Conservation (phyloP, 192 early-diverging fungal genomes). For the Backusella morwellensis region DNA sequence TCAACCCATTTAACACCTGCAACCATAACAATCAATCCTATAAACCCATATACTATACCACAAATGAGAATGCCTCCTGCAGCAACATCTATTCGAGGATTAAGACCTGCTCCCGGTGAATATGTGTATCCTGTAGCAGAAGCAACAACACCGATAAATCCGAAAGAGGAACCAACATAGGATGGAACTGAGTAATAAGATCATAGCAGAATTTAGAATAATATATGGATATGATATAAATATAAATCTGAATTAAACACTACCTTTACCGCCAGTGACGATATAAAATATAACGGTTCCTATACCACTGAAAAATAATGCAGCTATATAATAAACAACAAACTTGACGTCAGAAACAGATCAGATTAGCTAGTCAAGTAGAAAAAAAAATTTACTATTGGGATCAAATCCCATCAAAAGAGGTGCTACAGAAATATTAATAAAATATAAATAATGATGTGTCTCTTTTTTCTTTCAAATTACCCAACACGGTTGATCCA, state of each 20-base stretch:
- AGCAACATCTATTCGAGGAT: constrained; percentile 44
- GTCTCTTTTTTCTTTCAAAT: not conserved
- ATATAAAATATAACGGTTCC: constrained; percentile 52
- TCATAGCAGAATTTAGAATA: not conserved
- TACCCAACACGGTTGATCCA: constrained; percentile 50
- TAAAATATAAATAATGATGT: not conserved
- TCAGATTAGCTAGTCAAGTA: not conserved
- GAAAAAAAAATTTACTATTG: constrained; percentile 29
- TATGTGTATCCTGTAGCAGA: constrained; percentile 48
- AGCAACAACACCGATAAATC: constrained; percentile 49
- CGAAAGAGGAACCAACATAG: constrained; percentile 54
- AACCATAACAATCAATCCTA: constrained; percentile 43
- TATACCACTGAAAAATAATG: constrained; percentile 51
- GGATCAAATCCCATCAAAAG: constrained; percentile 39
- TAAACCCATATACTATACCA: constrained; percentile 42
- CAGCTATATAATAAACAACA: constrained; percentile 19
- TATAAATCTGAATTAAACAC: not conserved
- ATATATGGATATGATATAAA: not conserved
- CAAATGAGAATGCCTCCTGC: constrained; percentile 50
- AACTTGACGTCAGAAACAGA: not conserved
- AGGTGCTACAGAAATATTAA: constrained; percentile 24
- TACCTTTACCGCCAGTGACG: constrained; percentile 44
- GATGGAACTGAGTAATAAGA: constrained; percentile 33
- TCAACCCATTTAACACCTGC: constrained; percentile 45
- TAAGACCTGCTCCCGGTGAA: constrained; percentile 26